Conservation (phyloP, 805 yeast genomes). For the Spathaspora boniae region DNA sequence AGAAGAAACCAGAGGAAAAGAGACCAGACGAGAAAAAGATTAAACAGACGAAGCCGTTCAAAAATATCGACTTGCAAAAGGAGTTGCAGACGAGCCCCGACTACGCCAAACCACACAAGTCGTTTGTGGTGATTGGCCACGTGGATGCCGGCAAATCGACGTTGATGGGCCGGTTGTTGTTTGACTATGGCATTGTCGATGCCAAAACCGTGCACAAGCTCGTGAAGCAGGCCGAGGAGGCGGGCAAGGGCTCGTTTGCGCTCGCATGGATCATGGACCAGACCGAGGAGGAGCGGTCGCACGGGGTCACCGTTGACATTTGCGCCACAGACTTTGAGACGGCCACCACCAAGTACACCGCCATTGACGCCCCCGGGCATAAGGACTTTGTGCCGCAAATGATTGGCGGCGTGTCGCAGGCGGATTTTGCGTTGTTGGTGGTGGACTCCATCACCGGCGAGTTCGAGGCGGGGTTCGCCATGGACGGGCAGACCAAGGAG, state of each 20-base stretch:
- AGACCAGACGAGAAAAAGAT: conserved; percentile 6
- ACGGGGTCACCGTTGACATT: conserved; percentile 80
- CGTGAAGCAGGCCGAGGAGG: conserved; percentile 58
- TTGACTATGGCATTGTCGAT: conserved; percentile 65
- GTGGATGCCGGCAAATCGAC: conserved; percentile 87
- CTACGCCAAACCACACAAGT: conserved; percentile 49
- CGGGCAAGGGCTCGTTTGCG: conserved; percentile 77
- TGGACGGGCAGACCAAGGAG: conserved; percentile 76
- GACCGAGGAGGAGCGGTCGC: conserved; percentile 65
- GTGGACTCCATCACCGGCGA: conserved; percentile 65
- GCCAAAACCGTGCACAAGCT: conserved; percentile 60
- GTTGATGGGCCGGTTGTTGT: conserved; percentile 67
- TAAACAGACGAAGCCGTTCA: conserved; percentile 38
- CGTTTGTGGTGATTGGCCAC: conserved; percentile 83
- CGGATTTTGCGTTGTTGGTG: conserved; percentile 70
- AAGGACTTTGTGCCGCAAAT: conserved; percentile 79
- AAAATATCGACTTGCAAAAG: conserved; percentile 38
- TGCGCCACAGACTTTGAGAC: conserved; percentile 69
- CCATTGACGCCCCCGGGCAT: conserved; percentile 86
- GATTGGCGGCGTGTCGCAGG: conserved; percentile 80
- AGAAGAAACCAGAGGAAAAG: conserved; percentile 10
- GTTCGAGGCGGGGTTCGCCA: conserved; percentile 64
- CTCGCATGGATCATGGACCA: conserved; percentile 86
- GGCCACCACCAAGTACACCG: conserved; percentile 50
- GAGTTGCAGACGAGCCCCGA: conserved; percentile 32